Percentiles rank a stretch among this genome's conserved stretches.
These are phyloP conservation scores for Saccharomycopsis babjevae DNA, from an alignment of 805 yeast genomes.

Conservation along the genomic window DNA sequence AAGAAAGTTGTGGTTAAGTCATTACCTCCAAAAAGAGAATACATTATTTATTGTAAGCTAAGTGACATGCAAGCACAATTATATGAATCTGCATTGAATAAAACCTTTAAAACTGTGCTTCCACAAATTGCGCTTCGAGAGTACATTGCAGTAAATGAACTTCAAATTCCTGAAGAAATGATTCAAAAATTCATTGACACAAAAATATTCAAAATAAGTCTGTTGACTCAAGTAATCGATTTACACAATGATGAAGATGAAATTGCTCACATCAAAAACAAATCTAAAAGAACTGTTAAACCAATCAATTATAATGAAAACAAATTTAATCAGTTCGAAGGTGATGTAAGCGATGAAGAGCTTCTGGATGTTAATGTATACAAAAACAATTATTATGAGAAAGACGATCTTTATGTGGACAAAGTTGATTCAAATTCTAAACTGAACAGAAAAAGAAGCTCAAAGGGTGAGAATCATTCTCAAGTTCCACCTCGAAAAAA, in stretches of 20 bases:
- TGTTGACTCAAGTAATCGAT: conserved; percentile 6
- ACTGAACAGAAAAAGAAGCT: neutral
- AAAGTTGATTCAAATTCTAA: neutral
- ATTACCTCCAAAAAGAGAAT: conserved; percentile 86
- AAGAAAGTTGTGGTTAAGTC: conserved; percentile 56
- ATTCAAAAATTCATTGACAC: conserved; percentile 22
- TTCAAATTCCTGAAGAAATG: conserved; percentile 1
- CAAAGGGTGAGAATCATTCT: neutral
- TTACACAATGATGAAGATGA: conserved; percentile 1
- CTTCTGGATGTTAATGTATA: neutral
- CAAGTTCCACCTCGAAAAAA: neutral
- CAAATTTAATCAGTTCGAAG: neutral
- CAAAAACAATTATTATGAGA: neutral
- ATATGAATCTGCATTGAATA: conserved; percentile 41
- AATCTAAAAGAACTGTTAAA: conserved; percentile 2
- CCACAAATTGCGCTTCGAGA: conserved; percentile 41
- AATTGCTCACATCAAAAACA: neutral
- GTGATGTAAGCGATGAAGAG: neutral
- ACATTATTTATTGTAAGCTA: conserved; percentile 63
- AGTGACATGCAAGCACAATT: conserved; percentile 54
- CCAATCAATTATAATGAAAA: conserved; percentile 10
- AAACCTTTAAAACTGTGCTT: conserved; percentile 35
- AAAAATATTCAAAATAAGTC: conserved; percentile 1
- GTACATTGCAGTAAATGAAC: conserved; percentile 29
- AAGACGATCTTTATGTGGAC: neutral